Base-by-base conservation (phyloP, 495 filamentous ascomycete genomes). In the Niebla homalea region DNA sequence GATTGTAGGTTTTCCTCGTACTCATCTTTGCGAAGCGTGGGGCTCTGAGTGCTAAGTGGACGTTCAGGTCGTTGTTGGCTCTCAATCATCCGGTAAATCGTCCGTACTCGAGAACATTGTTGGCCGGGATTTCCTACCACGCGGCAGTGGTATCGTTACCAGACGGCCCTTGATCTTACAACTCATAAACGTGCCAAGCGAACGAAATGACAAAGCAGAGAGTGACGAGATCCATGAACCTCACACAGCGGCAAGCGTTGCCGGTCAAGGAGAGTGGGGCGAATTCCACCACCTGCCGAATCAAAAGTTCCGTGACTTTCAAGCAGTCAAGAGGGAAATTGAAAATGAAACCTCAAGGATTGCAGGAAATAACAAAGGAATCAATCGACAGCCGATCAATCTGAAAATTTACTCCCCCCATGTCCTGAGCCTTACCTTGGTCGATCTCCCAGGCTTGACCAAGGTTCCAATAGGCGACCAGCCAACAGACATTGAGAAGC, bases 401-500 rank as follows among this genome's bases (percentile, higher is more conserved):
- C 74, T 99, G 43, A 99, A 99, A 64, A 95, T 99, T 48, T 99
- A 94, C 66, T 97, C 92, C 20, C 93, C 92, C 4, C 84, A 96
- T 68, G 93, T 99, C 42, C 76, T 99, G 48, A 97, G 89, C 67
- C 74, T 99, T 57, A 99, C 92, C 8, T 72, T 99, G 58, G 93
- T 99, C 50, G 92, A 99, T 72, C 65, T 99, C 54, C 92, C 92
- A 11, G 92, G 92, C 46, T 70, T 99, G 55, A 99, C 92, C 48
- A 99, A 99, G 73, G 90, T 94, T 56, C 93, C 92, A 18, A 99
- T 99, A 64, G 92, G 92, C 48, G 92, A 99, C 64, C 92, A 99
- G 66, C 92, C 92, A 18, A 81, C 86, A 53, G 92, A 99, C 64
- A 99, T 99, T 57, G 92, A 99, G 69, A 97, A 97, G 66, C 92